Evolutionary conservation across 768 basidiomycete species (phyloP).

Genomic region (Suillus paluster): DNA sequence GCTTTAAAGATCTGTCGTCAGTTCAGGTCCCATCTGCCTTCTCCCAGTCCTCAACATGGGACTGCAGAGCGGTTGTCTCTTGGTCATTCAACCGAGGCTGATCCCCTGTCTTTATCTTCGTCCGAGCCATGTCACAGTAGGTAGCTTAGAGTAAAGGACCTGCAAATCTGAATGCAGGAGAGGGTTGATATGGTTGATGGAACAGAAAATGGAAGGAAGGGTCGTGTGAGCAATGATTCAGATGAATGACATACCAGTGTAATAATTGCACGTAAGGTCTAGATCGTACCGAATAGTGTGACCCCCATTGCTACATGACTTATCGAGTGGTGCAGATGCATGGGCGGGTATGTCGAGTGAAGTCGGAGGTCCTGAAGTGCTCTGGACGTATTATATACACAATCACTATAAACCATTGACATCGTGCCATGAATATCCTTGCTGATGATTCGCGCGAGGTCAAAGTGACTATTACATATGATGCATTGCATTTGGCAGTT

Average conservation of each 20-base stretch:
- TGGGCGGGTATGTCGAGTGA: not conserved
- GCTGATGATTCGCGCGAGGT: no score
- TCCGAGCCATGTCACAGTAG: not conserved
- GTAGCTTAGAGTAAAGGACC: not conserved
- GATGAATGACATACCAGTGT: not conserved
- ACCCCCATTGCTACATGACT: not conserved
- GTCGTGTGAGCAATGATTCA: no score
- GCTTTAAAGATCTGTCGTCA: not conserved
- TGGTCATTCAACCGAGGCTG: not conserved
- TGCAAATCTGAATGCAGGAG: not conserved
- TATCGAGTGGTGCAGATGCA: not conserved
- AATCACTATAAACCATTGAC: no score
- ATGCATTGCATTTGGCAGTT: no score
- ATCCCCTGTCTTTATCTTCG: not conserved
- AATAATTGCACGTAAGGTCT: not conserved
- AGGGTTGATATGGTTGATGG: not conserved
- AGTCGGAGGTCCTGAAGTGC: not conserved
- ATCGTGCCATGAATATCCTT: no score
- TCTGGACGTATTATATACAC: not conserved
- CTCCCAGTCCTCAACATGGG: not conserved
- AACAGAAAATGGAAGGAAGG: not conserved
- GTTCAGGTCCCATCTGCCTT: not conserved
- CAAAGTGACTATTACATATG: no score
- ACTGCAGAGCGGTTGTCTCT: not conserved
- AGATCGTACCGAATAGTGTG: not conserved